Conservation (phyloP, 1,139 yeast genomes). For the Candida frijolesensis region DNA sequence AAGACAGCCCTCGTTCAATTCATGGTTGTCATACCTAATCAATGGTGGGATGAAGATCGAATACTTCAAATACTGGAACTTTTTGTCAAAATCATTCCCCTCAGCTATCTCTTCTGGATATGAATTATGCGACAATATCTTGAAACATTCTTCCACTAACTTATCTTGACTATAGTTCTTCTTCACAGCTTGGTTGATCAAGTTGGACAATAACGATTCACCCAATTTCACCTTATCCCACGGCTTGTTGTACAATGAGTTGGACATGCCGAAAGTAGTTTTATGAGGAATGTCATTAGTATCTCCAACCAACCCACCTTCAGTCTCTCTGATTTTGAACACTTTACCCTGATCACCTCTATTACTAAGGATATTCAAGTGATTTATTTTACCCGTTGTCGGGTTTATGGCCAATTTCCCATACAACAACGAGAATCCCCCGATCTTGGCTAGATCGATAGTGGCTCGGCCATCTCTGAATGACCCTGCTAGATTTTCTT, state of each 20-base stretch:
- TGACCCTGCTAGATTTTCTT: slow-evolving; percentile 28
- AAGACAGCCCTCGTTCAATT: slow-evolving; percentile 7
- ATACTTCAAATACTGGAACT: slow-evolving; percentile 49
- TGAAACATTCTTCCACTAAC: slow-evolving; percentile 55
- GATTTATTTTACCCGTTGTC: slow-evolving; percentile 27
- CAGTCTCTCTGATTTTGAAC: slow-evolving; percentile 19
- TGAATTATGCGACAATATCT: slow-evolving; percentile 52
- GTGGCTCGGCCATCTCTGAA: slow-evolving; percentile 24
- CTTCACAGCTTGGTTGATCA: slow-evolving; percentile 33
- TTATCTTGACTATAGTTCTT: slow-evolving; percentile 33
- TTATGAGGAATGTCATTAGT: slow-evolving; percentile 17
- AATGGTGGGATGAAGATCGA: slow-evolving; percentile 77
- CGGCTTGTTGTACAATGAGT: slow-evolving; percentile 60
- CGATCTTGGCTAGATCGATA: slow-evolving; percentile 52
- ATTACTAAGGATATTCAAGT: slow-evolving; percentile 54
- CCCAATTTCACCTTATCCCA: slow-evolving; percentile 77
- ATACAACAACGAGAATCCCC: slow-evolving; percentile 82
- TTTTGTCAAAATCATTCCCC: slow-evolving; percentile 26
- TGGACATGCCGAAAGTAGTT: slow-evolving; percentile 59
- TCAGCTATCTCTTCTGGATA: slow-evolving; percentile 31
- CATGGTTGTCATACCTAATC: slow-evolving; percentile 23
- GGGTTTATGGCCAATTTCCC: slow-evolving; percentile 51
- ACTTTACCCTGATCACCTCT: slow-evolving; percentile 45
- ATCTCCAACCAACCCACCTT: slow-evolving; percentile 5
- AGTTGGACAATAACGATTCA: slow-evolving; percentile 37